These are phyloP conservation scores for Laetiporus sulphureus DNA, from an alignment of 1,284 basidiomycete species.

Conservation along the genomic window DNA sequence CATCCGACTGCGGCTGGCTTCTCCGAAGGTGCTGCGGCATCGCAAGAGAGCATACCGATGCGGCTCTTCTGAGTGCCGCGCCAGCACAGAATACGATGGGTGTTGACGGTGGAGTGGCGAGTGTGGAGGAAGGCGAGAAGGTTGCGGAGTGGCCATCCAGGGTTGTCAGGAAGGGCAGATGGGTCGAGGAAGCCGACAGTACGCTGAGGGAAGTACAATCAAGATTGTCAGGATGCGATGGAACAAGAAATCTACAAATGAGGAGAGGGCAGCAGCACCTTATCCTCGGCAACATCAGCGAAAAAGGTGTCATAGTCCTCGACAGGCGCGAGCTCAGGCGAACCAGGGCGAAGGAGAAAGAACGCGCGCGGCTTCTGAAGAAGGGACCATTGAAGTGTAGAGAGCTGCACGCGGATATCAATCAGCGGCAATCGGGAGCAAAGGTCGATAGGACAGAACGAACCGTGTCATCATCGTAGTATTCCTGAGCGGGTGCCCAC, in stretches of 20 bases:
- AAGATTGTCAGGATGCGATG: background rate
- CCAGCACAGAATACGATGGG: constrained; percentile 71
- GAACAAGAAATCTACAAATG: too few species aligned
- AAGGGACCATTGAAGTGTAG: constrained; percentile 41
- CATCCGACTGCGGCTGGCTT: constrained; percentile 78
- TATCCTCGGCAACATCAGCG: constrained; percentile 29
- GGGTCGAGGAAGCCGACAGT: constrained; percentile 83
- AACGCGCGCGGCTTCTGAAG: constrained; percentile 39
- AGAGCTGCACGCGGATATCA: constrained; percentile 43
- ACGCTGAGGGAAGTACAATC: constrained; percentile 32
- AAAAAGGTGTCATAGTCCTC: constrained; percentile 55
- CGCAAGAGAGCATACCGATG: constrained; percentile 42
- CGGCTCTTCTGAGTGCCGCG: constrained; percentile 63
- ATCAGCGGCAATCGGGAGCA: too few species aligned
- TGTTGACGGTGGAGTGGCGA: constrained; percentile 39
- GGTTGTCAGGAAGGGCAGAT: constrained; percentile 69
- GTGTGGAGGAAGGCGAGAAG: constrained; percentile 75
- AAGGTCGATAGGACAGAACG: too few species aligned
- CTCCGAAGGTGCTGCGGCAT: constrained; percentile 15
- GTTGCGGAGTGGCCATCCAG: constrained; percentile 95
- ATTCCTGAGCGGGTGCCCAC: constrained; percentile 30
- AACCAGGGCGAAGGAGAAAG: constrained; percentile 46
- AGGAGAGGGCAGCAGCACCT: constrained; percentile 24
- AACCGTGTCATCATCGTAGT: constrained; percentile 31
- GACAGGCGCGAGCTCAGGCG: constrained; percentile 41